Evolutionary conservation across 768 basidiomycete species (phyloP).

Genomic region (Pisolithus sp.): DNA sequence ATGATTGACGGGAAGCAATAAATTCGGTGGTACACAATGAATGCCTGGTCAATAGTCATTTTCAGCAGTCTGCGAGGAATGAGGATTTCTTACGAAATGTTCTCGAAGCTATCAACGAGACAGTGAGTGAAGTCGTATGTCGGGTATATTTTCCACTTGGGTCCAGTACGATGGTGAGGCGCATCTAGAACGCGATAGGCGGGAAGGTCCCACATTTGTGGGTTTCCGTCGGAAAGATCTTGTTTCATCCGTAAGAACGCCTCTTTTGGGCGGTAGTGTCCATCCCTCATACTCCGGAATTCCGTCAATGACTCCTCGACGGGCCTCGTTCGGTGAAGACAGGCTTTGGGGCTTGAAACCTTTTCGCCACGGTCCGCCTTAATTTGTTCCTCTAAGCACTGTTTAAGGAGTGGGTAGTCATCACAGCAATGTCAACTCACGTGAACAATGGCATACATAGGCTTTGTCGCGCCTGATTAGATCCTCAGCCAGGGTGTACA

Average conservation of each 20-base stretch:
- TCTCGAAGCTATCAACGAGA: conserved; percentile 96
- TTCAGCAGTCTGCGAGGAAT: neutral
- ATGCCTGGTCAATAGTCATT: conserved; percentile 49
- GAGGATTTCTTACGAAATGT: conserved; percentile 77
- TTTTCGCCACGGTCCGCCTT: conserved; percentile 83
- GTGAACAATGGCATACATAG: conserved; percentile 94
- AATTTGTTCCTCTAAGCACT: conserved; percentile 77
- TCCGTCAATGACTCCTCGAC: conserved; percentile 81
- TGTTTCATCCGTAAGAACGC: conserved; percentile 97
- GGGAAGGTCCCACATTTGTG: conserved; percentile 99
- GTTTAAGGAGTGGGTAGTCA: conserved; percentile 2
- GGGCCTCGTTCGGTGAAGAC: conserved; percentile 81
- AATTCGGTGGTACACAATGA: conserved; percentile 97
- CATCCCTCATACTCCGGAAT: conserved; percentile 89
- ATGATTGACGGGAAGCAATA: conserved; percentile 90
- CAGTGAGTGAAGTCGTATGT: conserved; percentile 99
- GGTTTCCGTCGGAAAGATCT: conserved; percentile 86
- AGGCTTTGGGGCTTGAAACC: conserved; percentile 73
- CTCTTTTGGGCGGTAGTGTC: conserved; percentile 85
- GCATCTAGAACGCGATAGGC: conserved; percentile 91
- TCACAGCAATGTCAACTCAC: conserved; percentile 43
- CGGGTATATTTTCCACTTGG: conserved; percentile 96
- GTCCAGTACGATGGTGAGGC: conserved; percentile 87
- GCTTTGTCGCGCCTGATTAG: conserved; percentile 87
- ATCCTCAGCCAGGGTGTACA: conserved; percentile 83